Base-by-base conservation (phyloP, 2,329 filamentous ascomycete genomes). In the Neofusicoccum kwambonambiense region DNA sequence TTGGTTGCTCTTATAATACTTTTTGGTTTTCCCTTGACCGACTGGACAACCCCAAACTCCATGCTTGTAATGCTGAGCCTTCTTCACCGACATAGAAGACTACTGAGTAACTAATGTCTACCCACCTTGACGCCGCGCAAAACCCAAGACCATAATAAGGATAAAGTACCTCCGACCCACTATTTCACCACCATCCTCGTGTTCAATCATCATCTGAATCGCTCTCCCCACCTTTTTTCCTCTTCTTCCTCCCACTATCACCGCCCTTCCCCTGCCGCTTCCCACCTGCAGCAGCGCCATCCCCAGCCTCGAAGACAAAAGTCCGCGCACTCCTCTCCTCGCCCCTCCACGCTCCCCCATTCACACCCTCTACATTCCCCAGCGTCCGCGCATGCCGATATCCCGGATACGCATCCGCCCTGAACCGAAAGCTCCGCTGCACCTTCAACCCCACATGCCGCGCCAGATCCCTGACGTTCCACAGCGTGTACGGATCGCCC, bases 401-500 rank as follows among this genome's bases (percentile, higher is more conserved):
- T 0, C 89, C 89, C 0, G 89, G 90, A 74, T 94, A 95, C 27
- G 84, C 86, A 15, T 72, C 78, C 4, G 86, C 83, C 67, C 86
- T 83, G 73, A 95, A 95, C 65, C 78, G 80, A 74, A 90, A 93
- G 75, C 89, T 92, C 71, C 85, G 81, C 70, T 88, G 82, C 41
- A 93, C 89, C 71, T 86, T 84, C 58, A 94, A 79, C 4, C 90
- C 91, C 4, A 84, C 83, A 75, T 97, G 92, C 6, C 94, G 85
- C 1, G 87, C 95, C 34, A 99, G 82, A 79, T 97, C 94, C 41
- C 89, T 86, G 31, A 98, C 85, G 79, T 98, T 97, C 95, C 95
- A 99, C 0, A 97, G 84, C 2, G 92, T 94, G 76, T 99, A 99
- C 0, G 95, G 95, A 76, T 96, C 90, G 65, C 90, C 91, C 77